A percentile compares a stretch with the other conserved stretches of the same genome.
phyloP scores from a whole-genome alignment of 75 land plant genomes.

The Pinus albicaulis region DNA sequence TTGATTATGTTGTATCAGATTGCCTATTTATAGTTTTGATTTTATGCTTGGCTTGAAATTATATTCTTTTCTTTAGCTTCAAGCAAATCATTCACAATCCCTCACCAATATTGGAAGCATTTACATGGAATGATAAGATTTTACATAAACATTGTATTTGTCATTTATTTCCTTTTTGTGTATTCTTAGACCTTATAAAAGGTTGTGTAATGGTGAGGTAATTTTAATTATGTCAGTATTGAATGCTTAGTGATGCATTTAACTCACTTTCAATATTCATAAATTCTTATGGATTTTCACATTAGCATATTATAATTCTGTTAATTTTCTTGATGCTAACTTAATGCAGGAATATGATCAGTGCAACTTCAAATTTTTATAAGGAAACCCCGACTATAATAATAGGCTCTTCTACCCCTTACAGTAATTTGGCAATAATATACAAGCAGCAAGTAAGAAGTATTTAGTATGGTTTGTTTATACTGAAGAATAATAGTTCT shows the following conservation, averaged over 20 bases:
- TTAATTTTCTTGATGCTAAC: not conserved
- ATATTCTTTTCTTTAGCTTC: slow-evolving; percentile 85
- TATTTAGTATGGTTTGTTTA: not conserved
- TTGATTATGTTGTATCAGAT: not conserved
- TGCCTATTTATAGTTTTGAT: not conserved
- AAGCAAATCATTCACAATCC: slow-evolving; percentile 93
- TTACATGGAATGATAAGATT: slow-evolving; percentile 91
- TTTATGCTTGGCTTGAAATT: not conserved
- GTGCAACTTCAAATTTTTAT: slow-evolving; percentile 82
- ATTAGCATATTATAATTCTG: not conserved
- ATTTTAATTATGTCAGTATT: not conserved
- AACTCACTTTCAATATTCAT: not conserved
- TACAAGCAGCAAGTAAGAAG: slow-evolving; percentile 91
- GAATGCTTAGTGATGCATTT: not conserved
- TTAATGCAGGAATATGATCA: slow-evolving; percentile 75
- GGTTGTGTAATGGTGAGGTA: no score
- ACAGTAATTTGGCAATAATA: slow-evolving; percentile 29
- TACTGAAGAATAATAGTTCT: not conserved
- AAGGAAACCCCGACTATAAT: slow-evolving; percentile 88
- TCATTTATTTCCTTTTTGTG: no score
- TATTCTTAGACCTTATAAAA: not conserved
- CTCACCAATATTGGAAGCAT: slow-evolving; percentile 98
- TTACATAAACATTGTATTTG: not conserved
- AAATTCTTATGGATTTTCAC: not conserved
- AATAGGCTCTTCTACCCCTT: slow-evolving; percentile 92